These are phyloP conservation scores for Pseudogymnoascus sp. DNA, from an alignment of 2,329 filamentous ascomycete genomes.

Conservation along the genomic window DNA sequence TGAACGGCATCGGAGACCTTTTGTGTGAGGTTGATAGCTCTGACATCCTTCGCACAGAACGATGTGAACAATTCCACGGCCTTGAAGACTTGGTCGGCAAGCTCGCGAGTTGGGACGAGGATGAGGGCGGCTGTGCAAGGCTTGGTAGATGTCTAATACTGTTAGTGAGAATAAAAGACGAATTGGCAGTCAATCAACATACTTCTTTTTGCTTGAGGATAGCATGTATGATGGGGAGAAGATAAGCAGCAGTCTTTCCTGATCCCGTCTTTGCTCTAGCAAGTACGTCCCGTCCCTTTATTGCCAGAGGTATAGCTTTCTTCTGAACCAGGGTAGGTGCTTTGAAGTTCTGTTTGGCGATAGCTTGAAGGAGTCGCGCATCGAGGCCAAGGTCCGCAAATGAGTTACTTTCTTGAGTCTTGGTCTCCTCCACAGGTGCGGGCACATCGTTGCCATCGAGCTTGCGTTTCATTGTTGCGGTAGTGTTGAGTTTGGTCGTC, in stretches of 20 bases:
- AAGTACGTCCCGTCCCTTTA: constrained; percentile 83
- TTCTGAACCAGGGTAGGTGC: constrained; percentile 85
- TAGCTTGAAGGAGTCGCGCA: constrained; percentile 74
- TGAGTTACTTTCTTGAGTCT: constrained; percentile 32
- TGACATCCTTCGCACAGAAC: constrained; percentile 80
- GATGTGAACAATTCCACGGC: constrained; percentile 68
- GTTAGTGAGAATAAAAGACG: constrained; percentile 13
- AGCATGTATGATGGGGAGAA: constrained; percentile 79
- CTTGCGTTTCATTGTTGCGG: constrained; percentile 52
- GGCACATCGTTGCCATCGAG: constrained; percentile 50
- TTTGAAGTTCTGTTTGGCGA: constrained; percentile 76
- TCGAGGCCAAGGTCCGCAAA: constrained; percentile 80
- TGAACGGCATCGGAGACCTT: constrained; percentile 87
- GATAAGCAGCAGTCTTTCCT: constrained; percentile 94
- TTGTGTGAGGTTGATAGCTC: constrained; percentile 78
- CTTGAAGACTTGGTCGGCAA: constrained; percentile 84
- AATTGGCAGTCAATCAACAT: constrained; percentile 19
- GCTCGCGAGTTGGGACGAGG: constrained; percentile 87
- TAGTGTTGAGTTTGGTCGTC: constrained; percentile 12
- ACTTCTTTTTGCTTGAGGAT: constrained; percentile 74
- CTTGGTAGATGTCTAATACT: constrained; percentile 40
- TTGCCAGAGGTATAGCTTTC: constrained; percentile 77
- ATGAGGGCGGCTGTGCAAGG: constrained; percentile 69
- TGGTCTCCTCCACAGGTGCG: constrained; percentile 29
- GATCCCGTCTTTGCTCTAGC: constrained; percentile 92